Evolutionary conservation across 257 asterid species (phyloP).

Genomic region (Nicotiana obtusifolia): DNA sequence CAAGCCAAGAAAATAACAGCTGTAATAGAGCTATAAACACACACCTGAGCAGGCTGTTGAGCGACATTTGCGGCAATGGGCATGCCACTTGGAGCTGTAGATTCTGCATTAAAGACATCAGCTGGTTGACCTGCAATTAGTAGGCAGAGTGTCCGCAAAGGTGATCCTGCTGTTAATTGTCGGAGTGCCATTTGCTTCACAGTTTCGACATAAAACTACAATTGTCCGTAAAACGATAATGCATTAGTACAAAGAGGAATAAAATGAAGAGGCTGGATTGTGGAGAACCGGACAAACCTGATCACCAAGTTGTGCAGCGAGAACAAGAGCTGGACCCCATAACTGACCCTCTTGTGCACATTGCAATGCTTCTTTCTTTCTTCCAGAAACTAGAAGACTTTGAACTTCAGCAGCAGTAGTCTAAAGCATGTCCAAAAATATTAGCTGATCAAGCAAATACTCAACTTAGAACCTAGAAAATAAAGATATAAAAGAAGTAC

Average conservation of each 20-base stretch:
- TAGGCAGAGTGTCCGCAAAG: conserved; percentile 85
- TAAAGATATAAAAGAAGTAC: conserved; percentile 26
- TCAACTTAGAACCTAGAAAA: neutral
- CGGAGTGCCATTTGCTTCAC: conserved; percentile 86
- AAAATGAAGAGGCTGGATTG: conserved; percentile 4
- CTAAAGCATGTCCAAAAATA: conserved; percentile 28
- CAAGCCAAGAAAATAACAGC: neutral
- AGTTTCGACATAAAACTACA: conserved; percentile 83
- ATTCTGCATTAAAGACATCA: conserved; percentile 61
- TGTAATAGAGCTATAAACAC: neutral
- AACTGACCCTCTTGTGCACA: conserved; percentile 93
- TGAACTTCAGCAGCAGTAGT: conserved; percentile 83
- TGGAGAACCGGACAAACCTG: conserved; percentile 37
- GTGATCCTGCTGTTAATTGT: conserved; percentile 83
- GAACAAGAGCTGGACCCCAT: conserved; percentile 98
- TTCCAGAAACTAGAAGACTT: conserved; percentile 84
- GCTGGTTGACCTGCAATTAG: conserved; percentile 93
- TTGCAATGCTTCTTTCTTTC: conserved; percentile 81
- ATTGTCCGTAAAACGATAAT: neutral
- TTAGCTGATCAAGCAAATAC: neutral
- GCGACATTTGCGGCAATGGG: conserved; percentile 36
- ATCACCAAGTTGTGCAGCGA: conserved; percentile 93
- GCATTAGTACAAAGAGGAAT: neutral
- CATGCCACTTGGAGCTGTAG: conserved; percentile 33
- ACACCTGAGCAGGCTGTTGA: conserved; percentile 73